These are phyloP conservation scores for Psilocybe cubensis DNA, from an alignment of 768 basidiomycete species.

Conservation along the genomic window DNA sequence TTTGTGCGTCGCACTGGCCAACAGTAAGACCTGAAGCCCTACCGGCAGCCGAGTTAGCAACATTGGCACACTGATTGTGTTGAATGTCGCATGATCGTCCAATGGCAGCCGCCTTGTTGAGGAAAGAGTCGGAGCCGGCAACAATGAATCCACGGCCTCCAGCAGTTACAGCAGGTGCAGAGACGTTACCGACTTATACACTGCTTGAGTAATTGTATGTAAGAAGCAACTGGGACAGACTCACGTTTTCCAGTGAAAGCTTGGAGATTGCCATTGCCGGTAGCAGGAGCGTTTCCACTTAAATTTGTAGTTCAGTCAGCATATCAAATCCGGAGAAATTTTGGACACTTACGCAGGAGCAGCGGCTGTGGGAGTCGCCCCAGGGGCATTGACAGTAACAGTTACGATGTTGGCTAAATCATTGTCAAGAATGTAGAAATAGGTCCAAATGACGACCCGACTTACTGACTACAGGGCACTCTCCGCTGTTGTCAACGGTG, in stretches of 20 bases:
- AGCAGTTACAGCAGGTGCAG: slow-evolving; percentile 45
- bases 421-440: neutral
- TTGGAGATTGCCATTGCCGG: slow-evolving; percentile 44
- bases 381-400: slow-evolving; percentile 17
- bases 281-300: slow-evolving; percentile 11
- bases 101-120: slow-evolving; percentile 51
- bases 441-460: neutral
- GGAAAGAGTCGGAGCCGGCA: slow-evolving; percentile 46
- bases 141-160: slow-evolving; percentile 55
- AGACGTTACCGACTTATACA: slow-evolving; percentile 42
- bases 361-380: slow-evolving; percentile 17
- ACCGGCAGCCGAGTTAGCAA: slow-evolving; percentile 49
- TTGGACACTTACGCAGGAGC: slow-evolving; percentile 11
- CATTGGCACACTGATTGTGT: slow-evolving; percentile 57
- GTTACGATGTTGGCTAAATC: slow-evolving; percentile 27
- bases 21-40: slow-evolving; percentile 40
- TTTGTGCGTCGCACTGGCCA: slow-evolving; percentile 40
- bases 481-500: neutral
- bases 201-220: neutral
- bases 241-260: slow-evolving; percentile 53
- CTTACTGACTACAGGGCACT: slow-evolving; percentile 10
- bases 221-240: slow-evolving; percentile 13
- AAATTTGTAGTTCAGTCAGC: neutral
- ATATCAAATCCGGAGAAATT: neutral
- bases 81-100: slow-evolving; percentile 63